Evolutionary conservation across 306 rosid species (phyloP), one percentile per base, ranked within the genome.

Genomic region (Cercis canadensis): DNA sequence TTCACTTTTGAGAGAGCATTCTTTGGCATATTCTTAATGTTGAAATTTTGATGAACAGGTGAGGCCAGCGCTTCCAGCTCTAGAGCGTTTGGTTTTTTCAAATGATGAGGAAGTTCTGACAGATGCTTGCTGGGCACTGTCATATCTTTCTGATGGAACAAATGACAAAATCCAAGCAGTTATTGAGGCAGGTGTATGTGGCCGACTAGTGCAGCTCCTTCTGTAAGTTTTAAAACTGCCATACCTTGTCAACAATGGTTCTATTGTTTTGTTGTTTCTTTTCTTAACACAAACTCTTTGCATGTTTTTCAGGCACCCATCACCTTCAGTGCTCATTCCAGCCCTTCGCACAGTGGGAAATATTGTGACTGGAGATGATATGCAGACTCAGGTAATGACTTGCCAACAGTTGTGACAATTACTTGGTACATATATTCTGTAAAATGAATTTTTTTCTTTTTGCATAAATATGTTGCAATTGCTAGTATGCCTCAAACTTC

Each of bases 151-250:
- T 4, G 97, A 92, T 75, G 97, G 97, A 57, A 89, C 96, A 24
- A 92, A 92, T 70, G 97, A 92, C 76, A 89, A 92, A 79, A 89
- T 92, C 79, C 97, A 92, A 92, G 96, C 96, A 7, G 97, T 92
- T 56, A 89, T 92, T 11, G 94, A 92, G 76, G 94, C 96, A 14
- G 94, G 94, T 50, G 97, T 92, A 51, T 87, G 96, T 54, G 46
- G 59, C 57, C 87, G 90, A 58, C 80, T 92, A 43, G 93, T 87
- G 78, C 90, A 89, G 82, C 96, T 92, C 67, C 97, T 92, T 11
- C 32, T 92, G 97, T 92, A 77, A 84, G 97, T 86, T 51, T 55
- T 58, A 13, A 41, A 57, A 74, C n/a, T 56, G 14, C 14, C 34
- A 36, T 11, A 46, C 14, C 3, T 37, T 18, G n/a, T 53, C 19